Evolutionary conservation across 257 asterid species (phyloP), one percentile per base, ranked within the genome.

Genomic region (Coffea eugenioides): DNA sequence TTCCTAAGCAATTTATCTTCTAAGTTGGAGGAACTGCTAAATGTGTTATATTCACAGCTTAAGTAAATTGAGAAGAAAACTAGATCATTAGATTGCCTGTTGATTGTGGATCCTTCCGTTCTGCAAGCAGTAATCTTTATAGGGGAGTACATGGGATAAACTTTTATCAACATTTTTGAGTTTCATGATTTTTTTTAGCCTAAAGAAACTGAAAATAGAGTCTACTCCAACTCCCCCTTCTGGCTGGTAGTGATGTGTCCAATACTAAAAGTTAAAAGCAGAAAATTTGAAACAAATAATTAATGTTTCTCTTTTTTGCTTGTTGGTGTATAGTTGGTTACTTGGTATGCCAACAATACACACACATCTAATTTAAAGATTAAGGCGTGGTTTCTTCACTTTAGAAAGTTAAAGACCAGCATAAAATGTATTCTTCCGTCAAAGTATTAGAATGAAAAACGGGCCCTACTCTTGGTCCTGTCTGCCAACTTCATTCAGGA

Each of bases 1-100:
- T 23, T 70, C 69, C 61, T 31, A 7, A 0, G 6, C 20, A 69
- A 76, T 80, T 72, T 64, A 66, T 69, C 59, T 41, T 43, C 61
- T 68, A 68, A 76, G 23, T 79, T 62, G 66, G 76, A 49, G 71
- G 80, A 46, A 9, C 23, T 3, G 5, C 43, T 59, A 77, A 43
- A 43, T 73, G 9, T 41, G 45, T 72, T 71, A 15, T 34, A 79
- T 70, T 69, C 62, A 66, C 25, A 36, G 8, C 49, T 67, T 41
- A 16, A 59, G 80, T 46, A 27, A 54, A 36, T 25, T 36, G 21
- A 34, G 9, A 23, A 56, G 23, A 78, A 14, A 21, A 41, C 45
- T 64, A 27, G 0, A 2, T 46, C 23, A 18, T 74, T 34, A 16
- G 51, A 27, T 45, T 9, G 71, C 10, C 61, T 71, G 45, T 54